phyloP scores from a whole-genome alignment of 306 rosid species.

The Castanopsis chinensis region DNA sequence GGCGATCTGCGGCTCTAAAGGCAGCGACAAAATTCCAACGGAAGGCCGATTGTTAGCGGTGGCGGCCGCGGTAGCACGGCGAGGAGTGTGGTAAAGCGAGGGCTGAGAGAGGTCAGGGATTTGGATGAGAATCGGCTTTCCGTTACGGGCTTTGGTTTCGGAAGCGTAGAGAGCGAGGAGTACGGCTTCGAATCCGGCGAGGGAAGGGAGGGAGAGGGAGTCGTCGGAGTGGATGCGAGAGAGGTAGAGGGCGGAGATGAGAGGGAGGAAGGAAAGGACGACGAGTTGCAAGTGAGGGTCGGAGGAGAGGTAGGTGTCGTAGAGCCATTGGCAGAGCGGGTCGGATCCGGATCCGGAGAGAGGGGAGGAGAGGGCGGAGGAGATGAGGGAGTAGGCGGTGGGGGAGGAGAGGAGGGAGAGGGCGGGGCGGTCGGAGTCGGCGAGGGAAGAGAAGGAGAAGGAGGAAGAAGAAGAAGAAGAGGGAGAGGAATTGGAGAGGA shows the following conservation, averaged over 20 bases:
- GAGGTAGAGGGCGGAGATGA: constrained; percentile 77
- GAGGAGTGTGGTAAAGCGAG: constrained; percentile 75
- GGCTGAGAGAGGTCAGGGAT: constrained; percentile 92
- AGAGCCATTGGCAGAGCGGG: constrained; percentile 97
- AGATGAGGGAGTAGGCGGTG: constrained; percentile 55
- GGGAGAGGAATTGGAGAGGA: constrained; percentile 34
- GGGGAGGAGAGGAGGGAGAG: constrained; percentile 88
- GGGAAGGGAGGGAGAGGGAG: constrained; percentile 56
- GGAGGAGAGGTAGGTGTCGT: constrained; percentile 83
- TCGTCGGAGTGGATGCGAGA: constrained; percentile 68
- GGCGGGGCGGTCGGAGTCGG: constrained; percentile 96
- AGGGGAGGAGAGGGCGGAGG: constrained; percentile 45
- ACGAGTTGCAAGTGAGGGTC: constrained; percentile 90
- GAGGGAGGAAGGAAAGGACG: constrained; percentile 86
- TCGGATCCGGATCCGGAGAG: constrained; percentile 74
- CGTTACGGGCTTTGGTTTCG: constrained; percentile 72
- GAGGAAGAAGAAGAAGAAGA: constrained; percentile 22
- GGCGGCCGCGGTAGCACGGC: not conserved
- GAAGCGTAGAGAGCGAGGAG: constrained; percentile 84
- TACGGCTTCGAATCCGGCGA: constrained; percentile 92
- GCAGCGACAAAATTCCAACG: constrained; percentile 63
- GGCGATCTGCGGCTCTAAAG: constrained; percentile 75
- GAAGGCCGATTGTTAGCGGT: constrained; percentile 33
- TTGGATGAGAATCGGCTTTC: constrained; percentile 71
- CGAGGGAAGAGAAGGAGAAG: constrained; percentile 58